Evolutionary conservation across 495 filamentous ascomycete species (phyloP).

Genomic region (Penicillium cosmopolitanum): DNA sequence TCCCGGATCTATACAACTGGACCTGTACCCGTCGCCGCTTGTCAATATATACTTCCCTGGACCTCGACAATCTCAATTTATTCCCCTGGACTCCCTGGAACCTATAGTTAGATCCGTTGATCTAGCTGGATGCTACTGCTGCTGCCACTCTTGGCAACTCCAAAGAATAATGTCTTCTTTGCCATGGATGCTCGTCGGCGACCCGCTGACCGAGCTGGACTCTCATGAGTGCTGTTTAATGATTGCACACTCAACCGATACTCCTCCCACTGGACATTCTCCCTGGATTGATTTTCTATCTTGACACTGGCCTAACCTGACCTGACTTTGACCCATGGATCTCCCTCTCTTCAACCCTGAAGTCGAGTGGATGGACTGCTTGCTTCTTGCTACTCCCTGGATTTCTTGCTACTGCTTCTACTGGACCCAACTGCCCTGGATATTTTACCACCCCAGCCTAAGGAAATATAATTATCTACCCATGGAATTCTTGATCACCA

Average conservation of each 20-base stretch:
- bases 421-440: slow-evolving; percentile 5
- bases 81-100: slow-evolving; percentile 23
- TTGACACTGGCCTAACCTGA: slow-evolving; percentile 19
- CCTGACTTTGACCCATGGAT: slow-evolving; percentile 27
- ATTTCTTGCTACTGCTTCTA: neutral
- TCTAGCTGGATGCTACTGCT: slow-evolving; percentile 19
- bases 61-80: slow-evolving; percentile 21
- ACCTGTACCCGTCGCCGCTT: slow-evolving; percentile 23
- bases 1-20: slow-evolving; percentile 20
- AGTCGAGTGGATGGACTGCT: slow-evolving; percentile 31
- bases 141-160: slow-evolving; percentile 28
- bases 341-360: slow-evolving; percentile 34
- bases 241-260: slow-evolving; percentile 40
- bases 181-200: slow-evolving; percentile 20
- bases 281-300: slow-evolving; percentile 28
- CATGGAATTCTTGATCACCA: slow-evolving; percentile 23
- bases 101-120: slow-evolving; percentile 16
- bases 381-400: slow-evolving; percentile 2
- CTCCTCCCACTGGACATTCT: slow-evolving; percentile 14
- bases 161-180: slow-evolving; percentile 33
- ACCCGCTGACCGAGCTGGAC: slow-evolving; percentile 42
- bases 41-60: slow-evolving; percentile 15
- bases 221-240: slow-evolving; percentile 51
- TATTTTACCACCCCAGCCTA: neutral
- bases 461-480: slow-evolving; percentile 21